Conservation (phyloP, 352 stramenopile species). For the Phytopythium kandeliae region DNA sequence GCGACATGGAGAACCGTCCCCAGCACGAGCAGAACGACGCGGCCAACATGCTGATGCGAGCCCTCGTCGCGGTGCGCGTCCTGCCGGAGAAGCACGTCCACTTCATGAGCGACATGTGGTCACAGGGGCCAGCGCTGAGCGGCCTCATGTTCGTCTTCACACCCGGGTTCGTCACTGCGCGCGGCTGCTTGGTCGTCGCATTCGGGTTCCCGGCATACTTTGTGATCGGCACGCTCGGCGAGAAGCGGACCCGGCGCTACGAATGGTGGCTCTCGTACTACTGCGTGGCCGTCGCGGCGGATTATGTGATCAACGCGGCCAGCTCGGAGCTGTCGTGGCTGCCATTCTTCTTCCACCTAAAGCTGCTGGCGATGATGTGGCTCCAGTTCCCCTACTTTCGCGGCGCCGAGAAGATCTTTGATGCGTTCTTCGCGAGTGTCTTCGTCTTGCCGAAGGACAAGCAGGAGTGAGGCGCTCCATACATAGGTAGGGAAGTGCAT, state of each 20-base stretch:
- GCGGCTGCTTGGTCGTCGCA: conserved; percentile 63
- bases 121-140: conserved; percentile 68
- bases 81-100: conserved; percentile 63
- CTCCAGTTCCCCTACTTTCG: conserved; percentile 90
- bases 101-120: conserved; percentile 71
- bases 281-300: conserved; percentile 52
- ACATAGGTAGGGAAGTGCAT: background rate
- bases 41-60: conserved; percentile 60
- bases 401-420: conserved; percentile 77
- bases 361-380: conserved; percentile 82
- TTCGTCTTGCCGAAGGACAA: conserved; percentile 52
- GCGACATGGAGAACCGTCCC: conserved; percentile 22
- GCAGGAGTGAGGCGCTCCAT: conserved; percentile 21
- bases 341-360: conserved; percentile 83
- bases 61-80: conserved; percentile 57
- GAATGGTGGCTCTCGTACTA: conserved; percentile 89
- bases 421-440: conserved; percentile 62
- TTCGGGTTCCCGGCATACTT: conserved; percentile 84
- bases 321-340: conserved; percentile 63
- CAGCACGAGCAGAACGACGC: conserved; percentile 27
- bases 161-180: conserved; percentile 73
- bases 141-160: conserved; percentile 84
- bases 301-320: conserved; percentile 64
- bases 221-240: conserved; percentile 65
- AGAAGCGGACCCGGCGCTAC: conserved; percentile 73